Conservation (phyloP, 2,329 filamentous ascomycete species). For the Penicillium frequentans region DNA sequence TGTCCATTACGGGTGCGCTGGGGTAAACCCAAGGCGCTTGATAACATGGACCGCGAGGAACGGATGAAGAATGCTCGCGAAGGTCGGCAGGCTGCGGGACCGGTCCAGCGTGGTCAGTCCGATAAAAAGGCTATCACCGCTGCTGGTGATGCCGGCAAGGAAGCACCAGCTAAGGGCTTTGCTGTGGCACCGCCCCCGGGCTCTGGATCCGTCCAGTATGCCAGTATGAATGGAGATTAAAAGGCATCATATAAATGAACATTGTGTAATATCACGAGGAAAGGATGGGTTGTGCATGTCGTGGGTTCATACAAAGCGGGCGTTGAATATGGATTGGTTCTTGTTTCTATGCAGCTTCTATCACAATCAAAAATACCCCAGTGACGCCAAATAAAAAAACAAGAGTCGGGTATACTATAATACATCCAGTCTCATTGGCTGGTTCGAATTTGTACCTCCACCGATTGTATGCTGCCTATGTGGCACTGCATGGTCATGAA, state of each 20-base stretch:
- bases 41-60: conserved; percentile 86
- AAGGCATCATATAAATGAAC: conserved; percentile 9
- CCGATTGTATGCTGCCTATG: neutral
- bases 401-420: conserved; percentile 41
- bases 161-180: conserved; percentile 35
- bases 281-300: conserved; percentile 20
- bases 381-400: conserved; percentile 32
- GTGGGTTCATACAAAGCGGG: conserved; percentile 33
- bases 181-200: conserved; percentile 77
- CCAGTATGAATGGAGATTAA: conserved; percentile 80
- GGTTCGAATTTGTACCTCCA: neutral
- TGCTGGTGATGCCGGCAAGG: conserved; percentile 44
- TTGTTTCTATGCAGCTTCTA: conserved; percentile 28
- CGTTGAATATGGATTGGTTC: conserved; percentile 29
- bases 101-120: conserved; percentile 42
- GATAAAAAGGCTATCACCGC: conserved; percentile 34
- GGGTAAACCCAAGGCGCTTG: conserved; percentile 89
- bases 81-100: conserved; percentile 61
- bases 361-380: conserved; percentile 31
- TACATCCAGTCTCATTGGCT: conserved; percentile 17
- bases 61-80: conserved; percentile 78
- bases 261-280: neutral
- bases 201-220: conserved; percentile 74
- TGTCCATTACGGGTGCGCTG: conserved; percentile 88
- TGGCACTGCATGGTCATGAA: neutral